Evolutionary conservation across 2,329 filamentous ascomycete genomes (phyloP), one percentile per base, ranked within the genome.

Genomic region (Teratosphaeria viscida): DNA sequence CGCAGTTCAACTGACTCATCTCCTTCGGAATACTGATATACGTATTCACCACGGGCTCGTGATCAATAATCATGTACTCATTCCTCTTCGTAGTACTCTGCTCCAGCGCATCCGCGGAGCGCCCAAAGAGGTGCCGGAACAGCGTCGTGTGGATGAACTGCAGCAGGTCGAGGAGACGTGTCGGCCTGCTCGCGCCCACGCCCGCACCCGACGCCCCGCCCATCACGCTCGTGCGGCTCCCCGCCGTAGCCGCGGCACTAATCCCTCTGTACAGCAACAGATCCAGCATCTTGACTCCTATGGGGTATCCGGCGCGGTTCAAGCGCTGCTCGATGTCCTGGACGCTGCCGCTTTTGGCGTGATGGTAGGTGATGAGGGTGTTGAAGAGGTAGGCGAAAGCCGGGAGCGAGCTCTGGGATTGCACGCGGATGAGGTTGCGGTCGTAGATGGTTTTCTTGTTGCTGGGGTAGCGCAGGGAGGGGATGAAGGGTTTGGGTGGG

Each of bases 11-110:
- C 82, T 94, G 89, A 75, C 84, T 91, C 89, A 99, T 95, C 76
- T 99, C 94, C 70, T 88, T 88, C 16, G 94, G 94, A 57, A 97
- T 88, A n/a, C n/a, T n/a, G n/a, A 99, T 88, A 77, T 94, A 97
- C 63, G 88, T 87, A 75, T 96, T 97, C 47, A 97, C 92, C 56
- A 97, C 81, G 26, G 94, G 94, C 73, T 97, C 94, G 76, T 99
- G 97, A 77, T 99, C 94, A 68, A 92, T 90, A 68, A 99, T 94
- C 92, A 99, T 97, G 80, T 97, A 99, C 78, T 97, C 92, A 67
- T 94, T 90, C 8, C 90, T 87, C 57, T 91, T 92, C 57, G 86
- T 84, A 8, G 89, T 86, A 61, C 86, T 90, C 76, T 94, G 92
- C 77, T 99, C 94, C 60, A 99, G 85, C 19, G 90, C 88, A 76